Evolutionary conservation across 495 filamentous ascomycete species (phyloP).

Genomic region (Aspergillus carlsbadensis): DNA sequence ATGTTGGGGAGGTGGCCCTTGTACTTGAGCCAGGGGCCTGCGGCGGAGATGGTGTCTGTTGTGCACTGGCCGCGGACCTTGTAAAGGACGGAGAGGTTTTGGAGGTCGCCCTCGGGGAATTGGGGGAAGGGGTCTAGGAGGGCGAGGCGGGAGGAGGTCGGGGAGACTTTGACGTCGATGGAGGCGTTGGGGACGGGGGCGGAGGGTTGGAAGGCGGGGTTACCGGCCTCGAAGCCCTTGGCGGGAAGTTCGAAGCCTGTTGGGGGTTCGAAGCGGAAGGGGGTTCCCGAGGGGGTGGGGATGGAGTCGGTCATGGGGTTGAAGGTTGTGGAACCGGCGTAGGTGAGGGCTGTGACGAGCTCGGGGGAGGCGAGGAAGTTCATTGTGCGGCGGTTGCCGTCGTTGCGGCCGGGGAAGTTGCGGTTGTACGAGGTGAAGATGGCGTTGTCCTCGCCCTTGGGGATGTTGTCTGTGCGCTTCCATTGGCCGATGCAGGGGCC

Average conservation of each 20-base stretch:
- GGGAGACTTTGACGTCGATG: conserved; percentile 67
- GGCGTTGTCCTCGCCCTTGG: conserved; percentile 86
- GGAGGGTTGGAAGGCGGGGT: conserved; percentile 70
- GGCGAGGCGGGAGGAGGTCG: conserved; percentile 83
- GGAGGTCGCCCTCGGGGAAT: conserved; percentile 75
- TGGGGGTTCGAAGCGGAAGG: conserved; percentile 86
- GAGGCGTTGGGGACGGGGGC: conserved; percentile 61
- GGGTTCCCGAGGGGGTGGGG: conserved; percentile 72
- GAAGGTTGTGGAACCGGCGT: conserved; percentile 89
- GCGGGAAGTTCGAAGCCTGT: conserved; percentile 72
- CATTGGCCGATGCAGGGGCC: conserved; percentile 94
- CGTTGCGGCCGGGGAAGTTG: conserved; percentile 96
- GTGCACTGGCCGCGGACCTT: conserved; percentile 98
- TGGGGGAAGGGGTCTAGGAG: conserved; percentile 86
- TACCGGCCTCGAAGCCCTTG: conserved; percentile 77
- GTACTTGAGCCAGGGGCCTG: conserved; percentile 97
- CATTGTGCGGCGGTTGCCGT: conserved; percentile 94
- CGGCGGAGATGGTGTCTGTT: conserved; percentile 96
- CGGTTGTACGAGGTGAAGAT: conserved; percentile 98
- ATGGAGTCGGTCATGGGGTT: conserved; percentile 91
- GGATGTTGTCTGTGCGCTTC: conserved; percentile 82
- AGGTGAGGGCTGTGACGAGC: conserved; percentile 93
- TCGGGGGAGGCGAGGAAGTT: conserved; percentile 98
- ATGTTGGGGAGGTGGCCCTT: conserved; percentile 99
- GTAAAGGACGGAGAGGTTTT: conserved; percentile 69